Base-by-base conservation (phyloP, 345 rosid species). In the Iberis pinnata region DNA sequence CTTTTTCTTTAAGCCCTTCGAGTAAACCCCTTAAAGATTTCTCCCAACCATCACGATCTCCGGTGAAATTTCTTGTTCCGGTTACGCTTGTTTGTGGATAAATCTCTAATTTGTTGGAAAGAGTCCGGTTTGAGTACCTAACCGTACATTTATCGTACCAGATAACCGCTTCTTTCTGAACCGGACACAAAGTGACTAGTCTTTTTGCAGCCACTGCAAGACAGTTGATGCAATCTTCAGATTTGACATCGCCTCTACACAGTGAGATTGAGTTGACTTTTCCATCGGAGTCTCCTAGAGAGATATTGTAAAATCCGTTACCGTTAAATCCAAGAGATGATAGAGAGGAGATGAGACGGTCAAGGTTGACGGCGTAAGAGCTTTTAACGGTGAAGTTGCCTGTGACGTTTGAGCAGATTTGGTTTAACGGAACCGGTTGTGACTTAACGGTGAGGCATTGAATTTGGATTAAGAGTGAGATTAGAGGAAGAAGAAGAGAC, bases 111-210 rank as follows among this genome's bases (percentile, higher is more conserved):
- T 11, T 12, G 10, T 68, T 61, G 20, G 49, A 67, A 9, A 76
- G 42, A n/a, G 66, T 15, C 6, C 56, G 59, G 58, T 78, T 75
- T 12, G 82, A 73, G 51, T 76, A 83, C 9, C 72, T 72, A 17
- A 80, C 31, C 73, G 60, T 41, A 49, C 84, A 80, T 45, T 53
- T 49, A 0, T 70, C 73, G n/a, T 68, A 72, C 75, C 76, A 72
- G 0, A 65, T 48, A 15, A 69, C 18, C 17, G 68, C 74, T 16
- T 57, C 76, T 43, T 72, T 73, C 35, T 64, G 59, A 12, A 44
- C 44, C 9, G 81, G 74, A 49, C 84, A 76, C 12, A 9, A 26
- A 5, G 49, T 22, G 49, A 54, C 43, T 9, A 76, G 58, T 18
- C 55, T 47, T 7, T 49, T 12, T 11, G 49, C 49, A 2, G 73